These are phyloP conservation scores for Chara braunii DNA, from an alignment of 139 green algal species.

Conservation along the genomic window DNA sequence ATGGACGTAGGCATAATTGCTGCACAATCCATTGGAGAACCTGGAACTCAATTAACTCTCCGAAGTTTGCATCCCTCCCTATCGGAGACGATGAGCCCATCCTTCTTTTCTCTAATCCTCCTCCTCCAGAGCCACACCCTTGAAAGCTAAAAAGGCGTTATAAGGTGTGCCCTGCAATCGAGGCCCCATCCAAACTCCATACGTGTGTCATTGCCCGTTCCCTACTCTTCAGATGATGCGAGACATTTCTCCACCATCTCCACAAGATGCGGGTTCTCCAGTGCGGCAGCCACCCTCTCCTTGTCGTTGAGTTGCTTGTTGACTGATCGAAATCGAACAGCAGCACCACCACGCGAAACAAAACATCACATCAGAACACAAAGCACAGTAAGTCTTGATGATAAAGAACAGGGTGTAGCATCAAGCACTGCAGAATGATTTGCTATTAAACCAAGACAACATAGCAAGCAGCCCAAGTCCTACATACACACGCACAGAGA, in stretches of 20 bases:
- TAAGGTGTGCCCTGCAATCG: no score
- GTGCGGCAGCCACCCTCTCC: slow-evolving; percentile 88
- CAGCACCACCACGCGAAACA: neutral
- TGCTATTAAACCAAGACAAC: neutral
- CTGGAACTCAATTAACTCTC: no score
- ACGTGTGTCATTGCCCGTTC: no score
- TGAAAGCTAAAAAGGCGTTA: no score
- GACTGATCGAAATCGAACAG: slow-evolving; percentile 65
- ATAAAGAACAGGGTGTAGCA: neutral
- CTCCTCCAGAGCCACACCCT: no score
- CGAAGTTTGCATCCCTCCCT: no score
- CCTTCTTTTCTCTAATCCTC: no score
- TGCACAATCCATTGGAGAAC: no score
- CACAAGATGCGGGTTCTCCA: slow-evolving; percentile 91
- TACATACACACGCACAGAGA: neutral
- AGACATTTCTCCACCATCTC: slow-evolving; percentile 87
- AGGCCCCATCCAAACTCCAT: no score
- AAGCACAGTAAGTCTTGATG: slow-evolving; percentile 1
- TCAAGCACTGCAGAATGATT: neutral
- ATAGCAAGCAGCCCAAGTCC: neutral
- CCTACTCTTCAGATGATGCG: no score
- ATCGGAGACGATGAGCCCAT: no score
- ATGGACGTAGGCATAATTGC: no score
- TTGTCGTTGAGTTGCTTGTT: slow-evolving; percentile 99
- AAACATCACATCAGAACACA: neutral